Evolutionary conservation across 2,329 filamentous ascomycete genomes (phyloP).

Genomic region (Trichoderma sp.): DNA sequence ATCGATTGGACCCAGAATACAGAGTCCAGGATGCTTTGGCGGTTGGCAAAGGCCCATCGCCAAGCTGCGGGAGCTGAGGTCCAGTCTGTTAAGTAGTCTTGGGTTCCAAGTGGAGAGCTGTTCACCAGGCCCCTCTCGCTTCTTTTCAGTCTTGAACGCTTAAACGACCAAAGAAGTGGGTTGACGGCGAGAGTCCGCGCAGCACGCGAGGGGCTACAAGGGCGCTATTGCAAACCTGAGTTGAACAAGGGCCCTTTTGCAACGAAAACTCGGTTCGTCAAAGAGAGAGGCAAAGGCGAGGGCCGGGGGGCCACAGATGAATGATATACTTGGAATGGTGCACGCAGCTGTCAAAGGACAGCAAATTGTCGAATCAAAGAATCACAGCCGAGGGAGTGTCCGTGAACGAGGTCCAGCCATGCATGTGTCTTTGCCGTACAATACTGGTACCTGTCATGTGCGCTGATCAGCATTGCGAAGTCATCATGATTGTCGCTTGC

Average conservation of each 20-base stretch:
- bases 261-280: not conserved
- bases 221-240: slow-evolving; percentile 7
- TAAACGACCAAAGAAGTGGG: slow-evolving; percentile 7
- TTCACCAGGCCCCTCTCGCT: slow-evolving; percentile 3
- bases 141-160: slow-evolving; percentile 12
- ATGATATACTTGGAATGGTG: not conserved
- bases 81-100: slow-evolving; percentile 4
- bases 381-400: slow-evolving; percentile 18
- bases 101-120: slow-evolving; percentile 10
- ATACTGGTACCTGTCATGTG: slow-evolving; percentile 16
- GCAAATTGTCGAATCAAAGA: slow-evolving; percentile 4
- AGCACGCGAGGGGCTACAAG: not conserved
- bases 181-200: not conserved
- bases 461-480: not conserved
- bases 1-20: slow-evolving; percentile 18
- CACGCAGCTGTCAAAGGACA: not conserved
- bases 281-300: slow-evolving; percentile 2
- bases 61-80: slow-evolving; percentile 10
- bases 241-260: not conserved
- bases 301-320: not conserved
- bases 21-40: slow-evolving; percentile 13
- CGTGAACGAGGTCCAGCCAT: not conserved
- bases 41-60: slow-evolving; percentile 13
- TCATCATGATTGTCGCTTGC: slow-evolving; percentile 1
- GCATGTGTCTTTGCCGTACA: slow-evolving; percentile 8